Percentiles rank a stretch among this genome's conserved stretches.
These are phyloP conservation scores for Beauveria sp. DNA, from an alignment of 2,329 filamentous ascomycete species.

Conservation along the genomic window DNA sequence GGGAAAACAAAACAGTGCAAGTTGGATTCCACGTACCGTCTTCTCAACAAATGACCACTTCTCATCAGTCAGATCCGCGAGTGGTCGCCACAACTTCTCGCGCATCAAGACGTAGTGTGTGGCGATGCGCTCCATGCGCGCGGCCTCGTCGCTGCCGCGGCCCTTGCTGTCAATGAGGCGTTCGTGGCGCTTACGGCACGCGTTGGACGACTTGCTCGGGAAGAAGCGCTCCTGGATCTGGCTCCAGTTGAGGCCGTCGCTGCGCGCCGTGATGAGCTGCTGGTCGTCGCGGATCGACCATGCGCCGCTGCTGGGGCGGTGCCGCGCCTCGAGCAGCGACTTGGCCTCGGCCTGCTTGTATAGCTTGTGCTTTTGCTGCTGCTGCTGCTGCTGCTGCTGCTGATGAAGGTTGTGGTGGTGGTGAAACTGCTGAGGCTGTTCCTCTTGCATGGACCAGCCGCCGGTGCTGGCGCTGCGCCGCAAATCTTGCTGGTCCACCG, in stretches of 20 bases:
- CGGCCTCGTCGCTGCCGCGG: constrained; percentile 69
- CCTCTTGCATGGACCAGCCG: neutral
- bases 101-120: constrained; percentile 73
- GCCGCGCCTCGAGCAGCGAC: constrained; percentile 13
- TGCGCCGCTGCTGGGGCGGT: constrained; percentile 53
- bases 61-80: constrained; percentile 71
- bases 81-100: constrained; percentile 71
- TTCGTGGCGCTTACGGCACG: constrained; percentile 84
- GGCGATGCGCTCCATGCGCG: constrained; percentile 66
- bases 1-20: too few relatives aligned
- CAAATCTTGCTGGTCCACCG: neutral
- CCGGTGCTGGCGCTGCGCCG: constrained; percentile 4
- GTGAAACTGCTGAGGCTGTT: neutral
- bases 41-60: constrained; percentile 66
- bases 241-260: constrained; percentile 73
- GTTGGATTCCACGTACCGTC: constrained; percentile 38
- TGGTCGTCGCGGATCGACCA: constrained; percentile 73
- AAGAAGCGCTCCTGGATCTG: constrained; percentile 73
- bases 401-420: neutral
- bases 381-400: neutral
- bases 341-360: constrained; percentile 1
- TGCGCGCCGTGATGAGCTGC: constrained; percentile 61
- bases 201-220: constrained; percentile 69
- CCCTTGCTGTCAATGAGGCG: constrained; percentile 69
- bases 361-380: neutral